A percentile compares a stretch with the other conserved stretches of the same genome.
Conservation (phyloP, 495 filamentous ascomycete genomes). For the Penicillium daleae region DNA sequence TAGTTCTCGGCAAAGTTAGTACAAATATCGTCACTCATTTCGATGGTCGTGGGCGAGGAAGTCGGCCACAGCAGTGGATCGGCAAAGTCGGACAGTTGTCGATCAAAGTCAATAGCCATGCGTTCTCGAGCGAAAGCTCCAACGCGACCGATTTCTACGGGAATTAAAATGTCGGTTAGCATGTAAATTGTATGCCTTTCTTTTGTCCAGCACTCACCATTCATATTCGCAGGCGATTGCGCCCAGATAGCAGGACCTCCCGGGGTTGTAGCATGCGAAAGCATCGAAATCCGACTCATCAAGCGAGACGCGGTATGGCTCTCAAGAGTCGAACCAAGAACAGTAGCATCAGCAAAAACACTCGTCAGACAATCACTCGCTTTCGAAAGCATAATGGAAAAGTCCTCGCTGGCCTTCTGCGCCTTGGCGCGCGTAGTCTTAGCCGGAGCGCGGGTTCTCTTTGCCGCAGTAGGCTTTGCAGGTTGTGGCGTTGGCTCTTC, state of each 20-base stretch:
- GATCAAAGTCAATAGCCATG: constrained; percentile 49
- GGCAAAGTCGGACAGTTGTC: constrained; percentile 43
- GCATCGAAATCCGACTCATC: constrained; percentile 53
- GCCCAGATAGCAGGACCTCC: constrained; percentile 34
- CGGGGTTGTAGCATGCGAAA: constrained; percentile 46
- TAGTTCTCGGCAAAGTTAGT: constrained; percentile 45
- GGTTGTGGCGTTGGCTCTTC: constrained; percentile 23
- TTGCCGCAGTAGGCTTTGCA: constrained; percentile 30
- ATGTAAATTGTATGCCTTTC: too few relatives aligned
- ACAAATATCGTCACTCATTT: constrained; percentile 33
- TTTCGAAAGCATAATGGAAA: constrained; percentile 46
- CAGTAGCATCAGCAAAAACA: constrained; percentile 43
- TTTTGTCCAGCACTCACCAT: too few relatives aligned
- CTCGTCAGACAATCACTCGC: constrained; percentile 44
- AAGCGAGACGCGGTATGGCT: constrained; percentile 48
- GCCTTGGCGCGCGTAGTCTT: constrained; percentile 35
- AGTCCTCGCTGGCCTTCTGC: constrained; percentile 44
- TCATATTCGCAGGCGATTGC: constrained; percentile 48
- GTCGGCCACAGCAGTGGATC: constrained; percentile 48
- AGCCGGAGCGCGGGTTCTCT: constrained; percentile 34
- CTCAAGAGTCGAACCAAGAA: constrained; percentile 50
- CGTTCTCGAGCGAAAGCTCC: constrained; percentile 50
- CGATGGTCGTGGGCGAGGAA: constrained; percentile 19
- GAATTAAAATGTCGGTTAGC: constrained; percentile 16
- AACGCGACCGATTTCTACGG: constrained; percentile 48